These are phyloP conservation scores for Chlamydomonas applanata DNA, from an alignment of 139 green algal genomes.

Conservation along the genomic window DNA sequence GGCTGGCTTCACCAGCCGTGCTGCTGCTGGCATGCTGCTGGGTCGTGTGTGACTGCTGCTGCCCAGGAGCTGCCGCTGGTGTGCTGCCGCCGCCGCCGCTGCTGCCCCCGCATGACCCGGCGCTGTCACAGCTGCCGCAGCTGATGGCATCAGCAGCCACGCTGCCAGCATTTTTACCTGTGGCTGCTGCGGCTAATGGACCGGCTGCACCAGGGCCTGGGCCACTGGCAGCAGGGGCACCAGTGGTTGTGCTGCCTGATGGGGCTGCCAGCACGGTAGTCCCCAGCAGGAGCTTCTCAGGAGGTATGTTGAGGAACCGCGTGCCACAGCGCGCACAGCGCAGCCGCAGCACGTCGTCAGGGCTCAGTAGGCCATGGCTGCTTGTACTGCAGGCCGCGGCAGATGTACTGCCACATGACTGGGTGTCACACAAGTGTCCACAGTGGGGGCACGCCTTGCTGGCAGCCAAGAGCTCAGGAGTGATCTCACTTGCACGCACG, in stretches of 20 bases:
- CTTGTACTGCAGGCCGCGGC: background rate
- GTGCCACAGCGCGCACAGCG: constrained; percentile 39
- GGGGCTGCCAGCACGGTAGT: constrained; percentile 27
- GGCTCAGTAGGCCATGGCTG: background rate
- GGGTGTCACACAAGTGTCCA: constrained; percentile 22
- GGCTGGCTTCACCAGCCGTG: no score
- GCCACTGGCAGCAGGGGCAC: background rate
- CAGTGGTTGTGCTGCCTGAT: background rate
- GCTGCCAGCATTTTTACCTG: constrained; percentile 5
- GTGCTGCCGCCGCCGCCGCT: no score
- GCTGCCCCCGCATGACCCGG: no score
- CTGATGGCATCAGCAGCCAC: no score
- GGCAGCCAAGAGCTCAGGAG: background rate
- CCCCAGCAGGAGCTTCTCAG: constrained; percentile 52
- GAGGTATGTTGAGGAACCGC: constrained; percentile 51
- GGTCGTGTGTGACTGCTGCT: background rate
- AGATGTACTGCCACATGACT: background rate
- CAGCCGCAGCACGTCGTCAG: constrained; percentile 21
- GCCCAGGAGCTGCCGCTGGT: background rate
- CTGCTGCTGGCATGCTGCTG: background rate
- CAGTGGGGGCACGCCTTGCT: constrained; percentile 48
- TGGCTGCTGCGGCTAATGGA: constrained; percentile 25
- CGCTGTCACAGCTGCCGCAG: no score
- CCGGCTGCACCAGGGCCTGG: constrained; percentile 1
- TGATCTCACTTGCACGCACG: background rate